phyloP scores from a whole-genome alignment of 805 yeast genomes.

The Candida caryicola region DNA sequence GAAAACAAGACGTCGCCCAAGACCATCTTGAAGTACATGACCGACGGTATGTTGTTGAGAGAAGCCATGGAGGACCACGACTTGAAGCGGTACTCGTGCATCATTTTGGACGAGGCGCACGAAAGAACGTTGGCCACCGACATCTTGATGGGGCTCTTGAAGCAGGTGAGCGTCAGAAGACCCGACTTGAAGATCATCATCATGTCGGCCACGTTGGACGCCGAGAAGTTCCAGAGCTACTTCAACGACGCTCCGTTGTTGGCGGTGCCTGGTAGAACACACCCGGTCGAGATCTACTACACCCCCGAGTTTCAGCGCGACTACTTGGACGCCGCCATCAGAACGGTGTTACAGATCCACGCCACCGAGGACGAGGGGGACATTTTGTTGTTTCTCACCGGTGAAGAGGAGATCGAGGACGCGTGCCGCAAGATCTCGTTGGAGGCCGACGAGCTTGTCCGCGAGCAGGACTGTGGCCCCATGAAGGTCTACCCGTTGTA shows the following conservation, averaged over 20 bases:
- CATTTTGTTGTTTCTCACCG: conserved; percentile 80
- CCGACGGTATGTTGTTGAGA: conserved; percentile 96
- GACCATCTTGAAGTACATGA: conserved; percentile 91
- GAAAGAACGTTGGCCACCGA: conserved; percentile 97
- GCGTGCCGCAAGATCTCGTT: conserved; percentile 85
- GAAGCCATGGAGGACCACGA: conserved; percentile 97
- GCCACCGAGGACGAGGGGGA: conserved; percentile 96
- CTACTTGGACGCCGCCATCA: conserved; percentile 88
- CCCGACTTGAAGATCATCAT: conserved; percentile 87
- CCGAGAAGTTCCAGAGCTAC: conserved; percentile 89
- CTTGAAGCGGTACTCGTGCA: conserved; percentile 76
- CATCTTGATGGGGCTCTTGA: conserved; percentile 90
- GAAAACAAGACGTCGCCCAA: conserved; percentile 81
- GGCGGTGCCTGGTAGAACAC: conserved; percentile 98
- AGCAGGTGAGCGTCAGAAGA: conserved; percentile 75
- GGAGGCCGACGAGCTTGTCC: conserved; percentile 83
- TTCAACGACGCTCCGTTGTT: conserved; percentile 89
- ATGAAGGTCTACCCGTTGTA: conserved; percentile 86
- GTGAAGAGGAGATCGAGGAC: conserved; percentile 98
- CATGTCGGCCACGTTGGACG: conserved; percentile 98
- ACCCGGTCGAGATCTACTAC: conserved; percentile 93
- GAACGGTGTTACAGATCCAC: conserved; percentile 94
- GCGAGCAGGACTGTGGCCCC: conserved; percentile 92
- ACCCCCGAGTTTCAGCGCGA: conserved; percentile 97
- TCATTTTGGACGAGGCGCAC: conserved; percentile 95